A percentile compares a stretch with the other conserved stretches of the same genome.
Conservation (phyloP, 129 eudicot species). For the Helichrysum umbraculigerum region DNA sequence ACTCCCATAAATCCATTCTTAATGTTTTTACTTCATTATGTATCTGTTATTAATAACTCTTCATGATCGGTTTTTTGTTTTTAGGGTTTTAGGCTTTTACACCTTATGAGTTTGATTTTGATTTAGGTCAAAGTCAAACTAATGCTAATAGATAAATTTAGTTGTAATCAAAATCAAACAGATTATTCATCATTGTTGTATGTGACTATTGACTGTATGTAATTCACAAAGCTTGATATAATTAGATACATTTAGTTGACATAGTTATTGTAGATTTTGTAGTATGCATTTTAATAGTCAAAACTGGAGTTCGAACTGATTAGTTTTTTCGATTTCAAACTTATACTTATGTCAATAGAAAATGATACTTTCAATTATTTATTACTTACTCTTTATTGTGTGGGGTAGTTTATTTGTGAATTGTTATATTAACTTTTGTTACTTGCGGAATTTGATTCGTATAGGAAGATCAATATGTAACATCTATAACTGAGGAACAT, state of each 20-base stretch:
- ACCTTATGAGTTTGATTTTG: background rate
- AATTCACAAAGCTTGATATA: background rate
- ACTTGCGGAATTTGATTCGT: background rate
- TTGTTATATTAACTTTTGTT: background rate
- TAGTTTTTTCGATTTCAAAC: too few relatives aligned
- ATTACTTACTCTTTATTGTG: too few relatives aligned
- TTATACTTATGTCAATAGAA: background rate
- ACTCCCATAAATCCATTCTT: background rate
- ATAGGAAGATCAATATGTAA: constrained; percentile 58
- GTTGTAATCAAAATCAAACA: too few relatives aligned
- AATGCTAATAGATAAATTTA: too few relatives aligned
- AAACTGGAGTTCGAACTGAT: background rate
- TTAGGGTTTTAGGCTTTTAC: background rate
- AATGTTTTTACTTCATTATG: background rate
- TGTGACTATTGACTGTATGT: background rate
- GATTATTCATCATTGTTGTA: background rate
- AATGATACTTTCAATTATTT: background rate
- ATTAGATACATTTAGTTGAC: background rate
- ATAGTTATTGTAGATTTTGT: background rate
- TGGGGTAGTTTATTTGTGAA: too few relatives aligned
- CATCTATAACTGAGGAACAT: constrained; percentile 48
- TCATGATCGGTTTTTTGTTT: constrained; percentile 3
- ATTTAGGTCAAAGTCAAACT: background rate
- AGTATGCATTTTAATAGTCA: background rate
- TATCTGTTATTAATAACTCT: too few relatives aligned